A percentile compares a stretch with the other conserved stretches of the same genome.
These are phyloP conservation scores for Trichocladium uniseriatum DNA, from an alignment of 495 filamentous ascomycete genomes.

Conservation along the genomic window DNA sequence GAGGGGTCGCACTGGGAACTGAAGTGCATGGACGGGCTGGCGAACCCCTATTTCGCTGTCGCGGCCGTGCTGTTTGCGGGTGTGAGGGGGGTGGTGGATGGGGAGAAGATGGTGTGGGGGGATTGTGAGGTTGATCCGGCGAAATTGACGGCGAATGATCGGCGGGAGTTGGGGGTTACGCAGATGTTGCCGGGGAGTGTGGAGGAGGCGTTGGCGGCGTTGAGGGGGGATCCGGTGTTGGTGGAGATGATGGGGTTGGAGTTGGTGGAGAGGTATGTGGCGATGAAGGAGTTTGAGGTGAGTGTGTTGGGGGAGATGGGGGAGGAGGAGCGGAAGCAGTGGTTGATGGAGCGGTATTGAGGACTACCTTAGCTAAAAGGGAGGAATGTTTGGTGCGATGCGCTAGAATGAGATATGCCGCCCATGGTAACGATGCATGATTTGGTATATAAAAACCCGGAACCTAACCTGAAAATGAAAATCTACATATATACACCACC, in stretches of 20 bases:
- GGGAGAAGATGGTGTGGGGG: slow-evolving; percentile 38
- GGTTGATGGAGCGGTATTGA: slow-evolving; percentile 55
- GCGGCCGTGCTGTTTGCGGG: slow-evolving; percentile 61
- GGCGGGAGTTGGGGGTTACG: slow-evolving; percentile 44
- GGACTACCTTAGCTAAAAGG: neutral
- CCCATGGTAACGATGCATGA: neutral
- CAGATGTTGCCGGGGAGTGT: slow-evolving; percentile 45
- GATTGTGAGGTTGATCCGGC: slow-evolving; percentile 54
- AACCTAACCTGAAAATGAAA: no score
- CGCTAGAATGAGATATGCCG: neutral
- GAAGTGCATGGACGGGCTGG: slow-evolving; percentile 58
- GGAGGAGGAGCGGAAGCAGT: slow-evolving; percentile 38
- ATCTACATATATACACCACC: neutral
- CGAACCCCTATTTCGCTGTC: slow-evolving; percentile 62
- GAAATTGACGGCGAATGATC: slow-evolving; percentile 38
- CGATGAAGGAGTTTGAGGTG: slow-evolving; percentile 50
- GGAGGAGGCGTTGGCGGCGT: slow-evolving; percentile 41
- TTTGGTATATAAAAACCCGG: neutral
- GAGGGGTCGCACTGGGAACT: slow-evolving; percentile 60
- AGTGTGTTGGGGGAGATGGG: slow-evolving; percentile 37
- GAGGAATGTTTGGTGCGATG: neutral
- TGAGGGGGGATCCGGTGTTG: slow-evolving; percentile 39
- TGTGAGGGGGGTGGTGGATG: slow-evolving; percentile 44
- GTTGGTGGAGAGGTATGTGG: slow-evolving; percentile 50
- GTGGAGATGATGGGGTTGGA: slow-evolving; percentile 39